Evolutionary conservation across 2,329 filamentous ascomycete species (phyloP).

Genomic region (Fusarium keratoplasticum): DNA sequence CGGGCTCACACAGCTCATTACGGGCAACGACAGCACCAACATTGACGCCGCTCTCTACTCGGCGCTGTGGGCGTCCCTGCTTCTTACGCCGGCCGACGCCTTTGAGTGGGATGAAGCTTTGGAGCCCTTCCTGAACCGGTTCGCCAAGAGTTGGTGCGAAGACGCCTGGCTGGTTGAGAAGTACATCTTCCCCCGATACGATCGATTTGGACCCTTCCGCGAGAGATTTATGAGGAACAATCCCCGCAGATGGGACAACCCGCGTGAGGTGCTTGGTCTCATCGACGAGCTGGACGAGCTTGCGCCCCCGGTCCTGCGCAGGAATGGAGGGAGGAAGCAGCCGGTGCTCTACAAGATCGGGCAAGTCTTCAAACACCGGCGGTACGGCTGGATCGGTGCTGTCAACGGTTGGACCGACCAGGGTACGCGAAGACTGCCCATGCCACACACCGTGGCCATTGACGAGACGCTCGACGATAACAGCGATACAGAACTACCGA

Average conservation of each 20-base stretch:
- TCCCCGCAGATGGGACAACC: slow-evolving; percentile 45
- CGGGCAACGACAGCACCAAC: slow-evolving; percentile 55
- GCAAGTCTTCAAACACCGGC: slow-evolving; percentile 84
- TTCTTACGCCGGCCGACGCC: slow-evolving; percentile 62
- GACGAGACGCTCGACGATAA: slow-evolving; percentile 43
- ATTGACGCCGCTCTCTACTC: slow-evolving; percentile 74
- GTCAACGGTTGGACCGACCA: slow-evolving; percentile 88
- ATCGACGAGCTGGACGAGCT: slow-evolving; percentile 60
- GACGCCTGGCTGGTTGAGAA: slow-evolving; percentile 79
- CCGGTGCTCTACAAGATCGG: slow-evolving; percentile 73
- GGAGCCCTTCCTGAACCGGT: slow-evolving; percentile 68
- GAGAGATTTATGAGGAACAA: slow-evolving; percentile 44
- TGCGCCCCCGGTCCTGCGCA: slow-evolving; percentile 50
- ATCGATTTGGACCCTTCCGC: slow-evolving; percentile 51
- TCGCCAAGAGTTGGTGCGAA: slow-evolving; percentile 60
- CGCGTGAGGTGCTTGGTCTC: slow-evolving; percentile 46
- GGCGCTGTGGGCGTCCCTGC: slow-evolving; percentile 76
- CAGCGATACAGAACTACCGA: slow-evolving; percentile 45
- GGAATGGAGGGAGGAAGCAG: slow-evolving; percentile 39
- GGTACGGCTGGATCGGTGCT: slow-evolving; percentile 83
- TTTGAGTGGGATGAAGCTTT: slow-evolving; percentile 71
- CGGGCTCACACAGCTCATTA: slow-evolving; percentile 50
- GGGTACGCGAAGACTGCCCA: slow-evolving; percentile 43
- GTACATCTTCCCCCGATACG: slow-evolving; percentile 72
- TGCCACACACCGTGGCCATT: slow-evolving; percentile 42